A percentile compares a stretch with the other conserved stretches of the same genome.
Evolutionary conservation across 2,329 filamentous ascomycete species (phyloP).

Genomic region (Pseudogymnoascus pannorum): DNA sequence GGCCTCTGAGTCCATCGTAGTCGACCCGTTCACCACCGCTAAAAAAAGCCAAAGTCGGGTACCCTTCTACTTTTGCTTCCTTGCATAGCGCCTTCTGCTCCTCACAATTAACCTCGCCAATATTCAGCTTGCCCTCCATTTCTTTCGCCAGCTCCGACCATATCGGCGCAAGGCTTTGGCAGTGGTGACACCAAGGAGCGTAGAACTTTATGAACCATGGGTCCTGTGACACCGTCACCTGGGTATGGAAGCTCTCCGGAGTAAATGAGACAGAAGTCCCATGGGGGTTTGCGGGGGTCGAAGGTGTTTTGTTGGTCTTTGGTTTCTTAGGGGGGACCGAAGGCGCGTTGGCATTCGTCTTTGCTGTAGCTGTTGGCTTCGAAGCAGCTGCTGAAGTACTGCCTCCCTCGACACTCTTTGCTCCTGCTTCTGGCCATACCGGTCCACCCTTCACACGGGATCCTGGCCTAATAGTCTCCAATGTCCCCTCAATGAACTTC

Average conservation of each 20-base stretch:
- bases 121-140: conserved; percentile 81
- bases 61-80: conserved; percentile 71
- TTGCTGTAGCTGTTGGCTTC: conserved; percentile 17
- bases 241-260: conserved; percentile 75
- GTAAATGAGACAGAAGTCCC: conserved; percentile 71
- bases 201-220: conserved; percentile 99
- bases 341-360: conserved; percentile 18
- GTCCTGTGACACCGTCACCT: conserved; percentile 80
- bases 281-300: conserved; percentile 60
- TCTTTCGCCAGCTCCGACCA: conserved; percentile 87
- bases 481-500: conserved; percentile 62
- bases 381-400: conserved; percentile 15
- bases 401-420: conserved; percentile 31
- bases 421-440: conserved; percentile 65
- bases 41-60: conserved; percentile 90
- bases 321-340: conserved; percentile 5
- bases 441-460: conserved; percentile 54
- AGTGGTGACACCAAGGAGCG: conserved; percentile 94
- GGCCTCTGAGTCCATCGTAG: conserved; percentile 82
- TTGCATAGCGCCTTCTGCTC: conserved; percentile 82
- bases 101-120: conserved; percentile 96
- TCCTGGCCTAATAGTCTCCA: conserved; percentile 75
- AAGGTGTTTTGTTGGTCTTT: conserved; percentile 39
- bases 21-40: conserved; percentile 85
- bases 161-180: conserved; percentile 82